Conservation (phyloP, 805 yeast species). For the Candida oleophila region DNA sequence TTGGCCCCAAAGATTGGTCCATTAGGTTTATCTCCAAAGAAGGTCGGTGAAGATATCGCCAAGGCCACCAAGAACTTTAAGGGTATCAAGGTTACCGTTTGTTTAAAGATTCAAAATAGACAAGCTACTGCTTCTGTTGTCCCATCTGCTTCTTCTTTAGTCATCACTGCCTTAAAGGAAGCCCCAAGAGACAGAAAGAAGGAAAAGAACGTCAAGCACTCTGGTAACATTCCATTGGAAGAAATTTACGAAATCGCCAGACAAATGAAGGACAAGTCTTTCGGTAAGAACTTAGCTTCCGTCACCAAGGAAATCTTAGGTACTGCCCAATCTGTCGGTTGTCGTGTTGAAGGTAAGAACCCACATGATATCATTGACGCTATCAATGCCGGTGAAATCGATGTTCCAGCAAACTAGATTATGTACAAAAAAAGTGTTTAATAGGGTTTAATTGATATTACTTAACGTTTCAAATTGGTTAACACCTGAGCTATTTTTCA, state of each 20-base stretch:
- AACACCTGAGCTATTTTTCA: conserved; percentile 1
- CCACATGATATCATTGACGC: conserved; percentile 99
- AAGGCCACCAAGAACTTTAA: conserved; percentile 99
- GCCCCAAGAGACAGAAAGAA: conserved; percentile 99
- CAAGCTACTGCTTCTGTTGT: conserved; percentile 99
- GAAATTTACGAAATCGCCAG: conserved; percentile 97
- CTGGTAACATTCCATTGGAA: conserved; percentile 96
- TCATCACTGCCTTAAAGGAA: conserved; percentile 98
- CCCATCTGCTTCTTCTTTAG: conserved; percentile 98
- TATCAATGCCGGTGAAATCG: conserved; percentile 97
- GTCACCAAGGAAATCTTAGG: conserved; percentile 99
- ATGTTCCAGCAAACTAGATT: conserved; percentile 76
- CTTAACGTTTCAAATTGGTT: conserved; percentile 7
- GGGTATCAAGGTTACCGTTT: conserved; percentile 99
- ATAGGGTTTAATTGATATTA: conserved; percentile 33
- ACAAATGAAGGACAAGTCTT: conserved; percentile 95
- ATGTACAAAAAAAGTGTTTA: conserved; percentile 35
- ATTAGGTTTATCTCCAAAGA: conserved; percentile 99
- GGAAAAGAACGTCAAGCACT: conserved; percentile 99
- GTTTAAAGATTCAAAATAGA: conserved; percentile 99
- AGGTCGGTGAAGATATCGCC: conserved; percentile 99
- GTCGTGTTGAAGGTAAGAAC: conserved; percentile 99
- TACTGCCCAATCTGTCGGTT: conserved; percentile 99
- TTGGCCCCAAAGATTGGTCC: conserved; percentile 99
- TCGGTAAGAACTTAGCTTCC: conserved; percentile 96